Conservation (phyloP, 352 stramenopile genomes). For the Globisporangium abappressorium region DNA sequence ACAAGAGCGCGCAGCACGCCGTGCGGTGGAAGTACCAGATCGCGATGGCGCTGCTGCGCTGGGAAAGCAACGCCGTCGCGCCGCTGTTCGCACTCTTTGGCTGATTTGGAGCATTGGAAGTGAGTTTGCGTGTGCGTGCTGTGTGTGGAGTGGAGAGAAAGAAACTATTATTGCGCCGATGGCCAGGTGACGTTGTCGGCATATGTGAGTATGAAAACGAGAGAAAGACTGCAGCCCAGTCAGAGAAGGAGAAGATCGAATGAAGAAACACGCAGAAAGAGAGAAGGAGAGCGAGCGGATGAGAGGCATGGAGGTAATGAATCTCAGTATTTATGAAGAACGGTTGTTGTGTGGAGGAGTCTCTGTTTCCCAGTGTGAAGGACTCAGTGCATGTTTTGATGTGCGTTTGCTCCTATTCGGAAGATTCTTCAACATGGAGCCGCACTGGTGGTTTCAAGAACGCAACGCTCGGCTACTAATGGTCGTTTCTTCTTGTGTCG, state of each 20-base stretch:
- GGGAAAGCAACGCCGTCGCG: conserved; percentile 77
- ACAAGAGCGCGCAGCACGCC: conserved; percentile 55
- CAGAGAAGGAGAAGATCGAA: neutral
- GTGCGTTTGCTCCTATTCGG: neutral
- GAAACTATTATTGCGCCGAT: neutral
- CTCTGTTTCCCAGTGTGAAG: neutral
- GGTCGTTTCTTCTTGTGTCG: neutral
- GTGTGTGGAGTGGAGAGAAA: neutral
- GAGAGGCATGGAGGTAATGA: conserved; percentile 2
- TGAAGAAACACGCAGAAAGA: neutral
- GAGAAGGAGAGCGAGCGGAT: neutral
- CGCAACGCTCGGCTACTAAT: neutral
- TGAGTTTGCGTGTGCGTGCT: neutral
- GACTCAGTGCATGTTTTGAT: neutral
- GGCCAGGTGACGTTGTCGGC: neutral
- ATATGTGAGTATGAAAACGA: neutral
- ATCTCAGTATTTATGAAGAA: conserved; percentile 13
- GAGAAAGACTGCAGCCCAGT: neutral
- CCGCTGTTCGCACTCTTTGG: conserved; percentile 66
- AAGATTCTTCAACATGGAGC: neutral
- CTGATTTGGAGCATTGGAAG: conserved; percentile 15
- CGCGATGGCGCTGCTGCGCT: conserved; percentile 68
- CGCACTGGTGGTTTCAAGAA: conserved; percentile 2
- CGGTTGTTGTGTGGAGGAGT: neutral
- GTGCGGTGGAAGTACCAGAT: conserved; percentile 83